A percentile compares a stretch with the other conserved stretches of the same genome.
phyloP scores from a whole-genome alignment of 495 filamentous ascomycete species.

The Massariosphaeria phaeospora region DNA sequence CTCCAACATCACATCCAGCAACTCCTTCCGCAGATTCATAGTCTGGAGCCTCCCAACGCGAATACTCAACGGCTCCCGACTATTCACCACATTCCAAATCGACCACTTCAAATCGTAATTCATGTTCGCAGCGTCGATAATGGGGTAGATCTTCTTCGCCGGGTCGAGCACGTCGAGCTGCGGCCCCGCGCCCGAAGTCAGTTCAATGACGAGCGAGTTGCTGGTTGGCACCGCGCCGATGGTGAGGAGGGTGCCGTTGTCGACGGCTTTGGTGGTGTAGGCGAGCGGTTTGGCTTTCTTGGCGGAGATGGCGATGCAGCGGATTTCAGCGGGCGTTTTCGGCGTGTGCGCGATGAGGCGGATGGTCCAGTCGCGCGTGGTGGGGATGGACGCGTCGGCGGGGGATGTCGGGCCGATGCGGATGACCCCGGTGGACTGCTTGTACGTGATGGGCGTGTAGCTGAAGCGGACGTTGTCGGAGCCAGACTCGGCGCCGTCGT shows the following conservation, averaged over 20 bases:
- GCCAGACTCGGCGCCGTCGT: slow-evolving; percentile 16
- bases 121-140: slow-evolving; percentile 19
- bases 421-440: slow-evolving; percentile 28
- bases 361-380: slow-evolving; percentile 27
- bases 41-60: slow-evolving; percentile 22
- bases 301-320: slow-evolving; percentile 10
- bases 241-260: slow-evolving; percentile 23
- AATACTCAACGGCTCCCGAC: slow-evolving; percentile 12
- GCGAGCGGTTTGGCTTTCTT: slow-evolving; percentile 22
- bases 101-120: slow-evolving; percentile 23
- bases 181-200: slow-evolving; percentile 10
- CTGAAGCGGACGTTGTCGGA: slow-evolving; percentile 22
- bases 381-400: slow-evolving; percentile 23
- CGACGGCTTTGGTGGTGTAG: slow-evolving; percentile 8
- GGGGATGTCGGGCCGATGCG: slow-evolving; percentile 27
- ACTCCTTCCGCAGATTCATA: slow-evolving; percentile 15
- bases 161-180: slow-evolving; percentile 30
- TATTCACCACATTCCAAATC: slow-evolving; percentile 10
- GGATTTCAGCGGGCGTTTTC: slow-evolving; percentile 1
- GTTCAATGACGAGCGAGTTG: slow-evolving; percentile 24
- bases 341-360: slow-evolving; percentile 21
- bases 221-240: slow-evolving; percentile 8
- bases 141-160: slow-evolving; percentile 4
- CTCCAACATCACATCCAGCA: slow-evolving; percentile 29
- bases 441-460: slow-evolving; percentile 31